These are phyloP conservation scores for Plantago ovata DNA, from an alignment of 257 asterid species.

Conservation along the genomic window DNA sequence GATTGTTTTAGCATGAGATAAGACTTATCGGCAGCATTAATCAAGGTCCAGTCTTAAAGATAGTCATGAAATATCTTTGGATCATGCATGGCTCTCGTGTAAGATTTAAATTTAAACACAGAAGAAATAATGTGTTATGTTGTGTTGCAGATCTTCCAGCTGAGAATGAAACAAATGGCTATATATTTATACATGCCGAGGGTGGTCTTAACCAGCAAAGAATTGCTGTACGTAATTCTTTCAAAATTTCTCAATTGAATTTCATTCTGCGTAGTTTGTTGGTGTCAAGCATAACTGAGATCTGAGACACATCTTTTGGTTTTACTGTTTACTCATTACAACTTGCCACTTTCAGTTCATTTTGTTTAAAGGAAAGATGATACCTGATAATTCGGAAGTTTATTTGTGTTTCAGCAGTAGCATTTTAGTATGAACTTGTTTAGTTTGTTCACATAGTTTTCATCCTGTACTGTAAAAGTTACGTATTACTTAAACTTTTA, in stretches of 20 bases:
- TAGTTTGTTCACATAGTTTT: conserved; percentile 4
- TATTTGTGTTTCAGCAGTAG: not conserved
- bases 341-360: not conserved
- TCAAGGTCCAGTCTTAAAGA: too few relatives aligned
- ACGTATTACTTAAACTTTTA: not conserved
- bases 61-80: too few relatives aligned
- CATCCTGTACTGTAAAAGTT: not conserved
- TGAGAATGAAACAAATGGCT: conserved; percentile 77
- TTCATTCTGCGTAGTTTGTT: conserved; percentile 12
- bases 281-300: conserved; percentile 10
- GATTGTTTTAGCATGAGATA: too few relatives aligned
- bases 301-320: conserved; percentile 8
- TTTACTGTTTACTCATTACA: not conserved
- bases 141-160: conserved; percentile 68
- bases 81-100: too few relatives aligned
- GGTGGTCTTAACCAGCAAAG: conserved; percentile 99
- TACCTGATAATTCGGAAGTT: conserved; percentile 5
- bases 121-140: too few relatives aligned
- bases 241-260: conserved; percentile 14
- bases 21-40: too few relatives aligned
- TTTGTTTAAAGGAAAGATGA: conserved; percentile 1
- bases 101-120: too few relatives aligned
- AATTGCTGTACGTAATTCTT: conserved; percentile 70
- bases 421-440: conserved; percentile 11
- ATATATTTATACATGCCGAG: conserved; percentile 95